Evolutionary conservation across 352 stramenopile species (phyloP).

Genomic region (Phytophthora quininea): DNA sequence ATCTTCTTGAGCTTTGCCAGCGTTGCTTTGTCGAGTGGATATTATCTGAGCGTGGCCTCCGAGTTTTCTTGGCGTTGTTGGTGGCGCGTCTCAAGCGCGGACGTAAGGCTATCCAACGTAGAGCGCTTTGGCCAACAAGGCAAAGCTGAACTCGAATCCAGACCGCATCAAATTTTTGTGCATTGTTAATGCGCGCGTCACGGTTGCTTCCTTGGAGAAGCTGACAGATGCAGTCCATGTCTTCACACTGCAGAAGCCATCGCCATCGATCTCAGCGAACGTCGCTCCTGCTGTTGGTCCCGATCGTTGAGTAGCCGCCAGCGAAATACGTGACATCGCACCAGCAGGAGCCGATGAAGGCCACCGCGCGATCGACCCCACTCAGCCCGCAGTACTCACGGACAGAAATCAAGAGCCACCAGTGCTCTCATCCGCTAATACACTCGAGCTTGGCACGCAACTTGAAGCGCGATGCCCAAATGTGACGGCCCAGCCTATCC

Average conservation of each 20-base stretch:
- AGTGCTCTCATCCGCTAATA: neutral
- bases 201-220: neutral
- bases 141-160: too few relatives aligned
- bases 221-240: constrained; percentile 20
- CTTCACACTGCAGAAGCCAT: constrained; percentile 19
- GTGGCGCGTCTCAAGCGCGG: neutral
- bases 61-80: neutral
- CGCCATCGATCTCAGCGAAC: constrained; percentile 25
- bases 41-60: neutral
- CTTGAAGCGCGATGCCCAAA: neutral
- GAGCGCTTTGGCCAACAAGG: too few relatives aligned
- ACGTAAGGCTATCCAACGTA: neutral
- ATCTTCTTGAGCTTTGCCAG: neutral
- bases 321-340: constrained; percentile 11
- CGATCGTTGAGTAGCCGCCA: neutral
- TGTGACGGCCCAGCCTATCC: neutral
- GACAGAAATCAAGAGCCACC: constrained; percentile 4
- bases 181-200: too few relatives aligned
- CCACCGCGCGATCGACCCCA: neutral
- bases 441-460: neutral
- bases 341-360: constrained; percentile 11
- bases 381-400: constrained; percentile 2
- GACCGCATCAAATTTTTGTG: neutral
- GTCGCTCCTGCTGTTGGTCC: neutral
- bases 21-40: neutral